Evolutionary conservation across 2,329 filamentous ascomycete species (phyloP).

Genomic region (Diaporthe ampelina): DNA sequence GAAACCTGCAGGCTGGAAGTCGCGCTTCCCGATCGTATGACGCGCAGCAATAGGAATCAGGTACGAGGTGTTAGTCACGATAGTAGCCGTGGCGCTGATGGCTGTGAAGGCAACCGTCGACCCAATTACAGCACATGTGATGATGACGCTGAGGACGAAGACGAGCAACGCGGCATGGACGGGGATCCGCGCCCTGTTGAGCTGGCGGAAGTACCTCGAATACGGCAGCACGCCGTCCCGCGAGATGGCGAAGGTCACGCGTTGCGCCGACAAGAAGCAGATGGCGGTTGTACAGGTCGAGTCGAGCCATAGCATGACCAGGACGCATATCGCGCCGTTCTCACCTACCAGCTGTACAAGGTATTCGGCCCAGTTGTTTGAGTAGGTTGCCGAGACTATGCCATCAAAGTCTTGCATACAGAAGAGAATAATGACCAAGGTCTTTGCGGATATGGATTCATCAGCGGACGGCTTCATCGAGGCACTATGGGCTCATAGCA

Average conservation of each 20-base stretch:
- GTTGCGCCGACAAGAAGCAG: slow-evolving; percentile 55
- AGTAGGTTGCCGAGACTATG: slow-evolving; percentile 51
- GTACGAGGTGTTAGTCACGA: slow-evolving; percentile 55
- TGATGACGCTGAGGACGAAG: slow-evolving; percentile 48
- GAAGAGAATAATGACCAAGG: slow-evolving; percentile 55
- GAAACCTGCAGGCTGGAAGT: slow-evolving; percentile 52
- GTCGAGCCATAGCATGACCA: slow-evolving; percentile 55
- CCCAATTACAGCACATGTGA: slow-evolving; percentile 54
- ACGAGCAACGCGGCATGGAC: slow-evolving; percentile 54
- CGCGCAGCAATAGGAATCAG: slow-evolving; percentile 55
- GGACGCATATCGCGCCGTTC: slow-evolving; percentile 52
- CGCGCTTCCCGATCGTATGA: slow-evolving; percentile 53
- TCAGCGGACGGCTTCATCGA: too few species aligned
- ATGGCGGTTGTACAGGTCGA: slow-evolving; percentile 53
- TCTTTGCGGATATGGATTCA: slow-evolving; percentile 43
- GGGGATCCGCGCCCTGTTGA: slow-evolving; percentile 52
- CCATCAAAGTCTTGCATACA: slow-evolving; percentile 57
- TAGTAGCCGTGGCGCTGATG: slow-evolving; percentile 55
- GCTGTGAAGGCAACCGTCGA: slow-evolving; percentile 54
- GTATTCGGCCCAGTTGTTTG: slow-evolving; percentile 57
- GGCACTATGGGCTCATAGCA: background rate
- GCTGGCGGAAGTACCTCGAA: slow-evolving; percentile 51
- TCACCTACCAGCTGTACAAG: slow-evolving; percentile 54
- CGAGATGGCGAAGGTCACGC: slow-evolving; percentile 56
- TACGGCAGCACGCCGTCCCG: slow-evolving; percentile 56